Conservation (phyloP, 2,329 filamentous ascomycete genomes). For the Neonectria magnoliae region DNA sequence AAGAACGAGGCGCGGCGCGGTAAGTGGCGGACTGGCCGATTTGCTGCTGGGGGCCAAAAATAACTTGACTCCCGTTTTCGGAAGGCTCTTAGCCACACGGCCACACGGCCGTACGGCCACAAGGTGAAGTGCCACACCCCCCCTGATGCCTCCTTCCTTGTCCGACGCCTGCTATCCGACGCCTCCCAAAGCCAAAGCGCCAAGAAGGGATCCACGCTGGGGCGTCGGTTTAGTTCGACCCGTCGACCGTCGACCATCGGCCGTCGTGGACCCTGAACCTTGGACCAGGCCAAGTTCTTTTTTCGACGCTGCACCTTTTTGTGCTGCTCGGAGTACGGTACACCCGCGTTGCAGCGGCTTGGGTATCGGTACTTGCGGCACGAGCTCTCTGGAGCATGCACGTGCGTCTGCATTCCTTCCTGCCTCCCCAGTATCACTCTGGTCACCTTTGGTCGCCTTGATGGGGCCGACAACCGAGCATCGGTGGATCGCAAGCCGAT, state of each 20-base stretch:
- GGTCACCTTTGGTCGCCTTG: conserved; percentile 11
- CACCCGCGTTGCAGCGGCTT: conserved; percentile 19
- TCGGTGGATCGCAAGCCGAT: conserved; percentile 30
- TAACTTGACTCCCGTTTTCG: conserved; percentile 29
- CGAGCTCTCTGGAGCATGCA: conserved; percentile 16
- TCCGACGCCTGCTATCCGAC: conserved; percentile 19
- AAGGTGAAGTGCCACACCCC: neutral
- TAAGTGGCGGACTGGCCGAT: conserved; percentile 32
- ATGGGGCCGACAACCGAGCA: conserved; percentile 28
- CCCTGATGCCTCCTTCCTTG: conserved; percentile 5
- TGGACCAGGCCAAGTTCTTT: conserved; percentile 2
- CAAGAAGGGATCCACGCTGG: neutral
- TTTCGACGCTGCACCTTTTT: conserved; percentile 29
- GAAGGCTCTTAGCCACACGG: conserved; percentile 30
- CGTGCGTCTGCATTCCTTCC: conserved; percentile 32
- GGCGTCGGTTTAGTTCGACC: conserved; percentile 14
- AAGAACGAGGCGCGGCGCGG: neutral
- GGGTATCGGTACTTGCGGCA: conserved; percentile 38
- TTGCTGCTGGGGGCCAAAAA: conserved; percentile 37
- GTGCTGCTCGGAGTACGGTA: conserved; percentile 26
- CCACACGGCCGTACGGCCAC: conserved; percentile 27
- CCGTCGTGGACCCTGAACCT: conserved; percentile 27
- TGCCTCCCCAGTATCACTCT: conserved; percentile 8
- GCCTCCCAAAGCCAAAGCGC: neutral
- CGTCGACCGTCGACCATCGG: conserved; percentile 16